These are phyloP conservation scores for Podospora conica DNA, from an alignment of 495 filamentous ascomycete species.

Conservation along the genomic window DNA sequence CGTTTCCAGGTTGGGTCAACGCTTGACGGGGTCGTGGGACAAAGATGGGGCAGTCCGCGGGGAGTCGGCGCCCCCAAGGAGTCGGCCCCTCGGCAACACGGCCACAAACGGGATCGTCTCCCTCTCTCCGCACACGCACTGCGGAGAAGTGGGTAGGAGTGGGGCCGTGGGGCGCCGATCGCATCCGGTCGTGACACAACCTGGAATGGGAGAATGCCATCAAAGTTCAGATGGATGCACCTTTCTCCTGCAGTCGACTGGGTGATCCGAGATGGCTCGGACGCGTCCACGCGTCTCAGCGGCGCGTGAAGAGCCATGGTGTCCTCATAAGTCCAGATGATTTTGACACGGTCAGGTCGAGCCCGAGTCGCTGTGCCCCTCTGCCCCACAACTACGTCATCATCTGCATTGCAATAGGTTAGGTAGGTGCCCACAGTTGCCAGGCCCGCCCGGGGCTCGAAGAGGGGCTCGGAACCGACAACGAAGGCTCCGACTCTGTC, in stretches of 20 bases:
- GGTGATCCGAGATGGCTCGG: neutral
- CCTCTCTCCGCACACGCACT: neutral
- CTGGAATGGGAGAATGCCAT: too few species aligned
- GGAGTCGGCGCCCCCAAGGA: neutral
- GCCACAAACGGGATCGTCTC: too few species aligned
- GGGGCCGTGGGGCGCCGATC: neutral
- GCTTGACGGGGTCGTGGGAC: neutral
- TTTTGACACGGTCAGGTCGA: neutral
- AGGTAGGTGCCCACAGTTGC: neutral
- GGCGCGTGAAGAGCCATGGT: neutral
- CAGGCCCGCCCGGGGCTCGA: neutral
- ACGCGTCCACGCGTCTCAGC: neutral
- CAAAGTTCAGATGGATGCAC: too few species aligned
- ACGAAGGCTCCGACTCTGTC: too few species aligned
- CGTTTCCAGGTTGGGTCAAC: neutral
- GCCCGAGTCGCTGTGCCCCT: too few species aligned
- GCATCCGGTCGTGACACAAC: neutral
- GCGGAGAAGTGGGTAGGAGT: slow-evolving; percentile 1
- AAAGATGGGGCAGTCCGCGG: neutral
- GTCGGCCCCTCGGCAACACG: neutral
- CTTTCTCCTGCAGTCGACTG: neutral
- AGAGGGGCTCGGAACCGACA: neutral
- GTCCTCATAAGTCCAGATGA: neutral
- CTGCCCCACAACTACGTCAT: neutral
- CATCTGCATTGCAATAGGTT: too few species aligned